Conservation (phyloP, 2,329 filamentous ascomycete genomes). For the Sporothrix dimorphospora region DNA sequence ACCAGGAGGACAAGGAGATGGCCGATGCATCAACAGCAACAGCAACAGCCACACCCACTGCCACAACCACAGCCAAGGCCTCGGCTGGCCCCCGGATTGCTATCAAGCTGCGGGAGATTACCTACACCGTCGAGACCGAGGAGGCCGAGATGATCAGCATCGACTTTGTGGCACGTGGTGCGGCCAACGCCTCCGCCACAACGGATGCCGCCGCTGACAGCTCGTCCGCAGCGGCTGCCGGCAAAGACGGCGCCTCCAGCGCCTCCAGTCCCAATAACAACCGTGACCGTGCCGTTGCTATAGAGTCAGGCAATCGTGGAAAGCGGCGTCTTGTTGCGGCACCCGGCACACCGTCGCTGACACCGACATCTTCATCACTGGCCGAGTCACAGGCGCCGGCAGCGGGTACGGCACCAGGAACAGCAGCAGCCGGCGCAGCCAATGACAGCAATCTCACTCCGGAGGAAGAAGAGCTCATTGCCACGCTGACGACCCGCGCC, state of each 20-base stretch:
- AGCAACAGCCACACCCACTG: too few species aligned
- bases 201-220: constrained; percentile 37
- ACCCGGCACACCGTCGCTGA: constrained; percentile 33
- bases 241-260: not conserved
- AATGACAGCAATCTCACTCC: constrained; percentile 55
- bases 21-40: constrained; percentile 44
- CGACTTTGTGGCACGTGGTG: constrained; percentile 85
- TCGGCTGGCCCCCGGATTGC: constrained; percentile 54
- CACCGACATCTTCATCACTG: constrained; percentile 33
- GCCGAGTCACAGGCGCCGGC: not conserved
- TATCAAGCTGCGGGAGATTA: constrained; percentile 79
- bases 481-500: constrained; percentile 77
- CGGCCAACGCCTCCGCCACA: constrained; percentile 72
- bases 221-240: not conserved
- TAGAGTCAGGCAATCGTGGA: constrained; percentile 40
- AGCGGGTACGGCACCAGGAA: not conserved
- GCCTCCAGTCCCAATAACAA: constrained; percentile 12
- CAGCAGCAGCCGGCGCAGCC: constrained; percentile 28
- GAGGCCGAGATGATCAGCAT: constrained; percentile 98
- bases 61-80: not conserved
- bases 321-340: constrained; percentile 46
- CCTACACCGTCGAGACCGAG: constrained; percentile 87
- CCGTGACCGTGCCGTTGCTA: constrained; percentile 33
- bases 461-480: constrained; percentile 65
- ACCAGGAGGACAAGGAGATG: constrained; percentile 67